Conservation (phyloP, 305 asterid species). For the Solanum aculeatissimum region DNA sequence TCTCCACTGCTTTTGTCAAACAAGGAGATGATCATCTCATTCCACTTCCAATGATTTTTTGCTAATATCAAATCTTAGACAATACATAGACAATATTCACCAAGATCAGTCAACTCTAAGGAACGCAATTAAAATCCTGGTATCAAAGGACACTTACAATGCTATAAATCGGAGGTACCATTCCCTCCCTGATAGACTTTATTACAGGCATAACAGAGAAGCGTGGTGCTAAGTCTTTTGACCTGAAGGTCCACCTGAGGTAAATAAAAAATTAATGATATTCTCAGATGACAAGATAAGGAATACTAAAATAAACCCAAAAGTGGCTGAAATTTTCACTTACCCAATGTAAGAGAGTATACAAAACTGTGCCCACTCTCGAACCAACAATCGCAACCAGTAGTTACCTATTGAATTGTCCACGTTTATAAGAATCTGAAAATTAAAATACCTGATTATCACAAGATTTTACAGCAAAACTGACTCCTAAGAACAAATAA, state of each 20-base stretch:
- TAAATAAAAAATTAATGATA: background rate
- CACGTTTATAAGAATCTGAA: conserved; percentile 58
- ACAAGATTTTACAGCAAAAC: background rate
- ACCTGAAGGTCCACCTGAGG: conserved; percentile 77
- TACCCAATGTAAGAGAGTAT: conserved; percentile 75
- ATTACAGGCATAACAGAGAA: conserved; percentile 67
- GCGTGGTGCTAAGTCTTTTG: conserved; percentile 56
- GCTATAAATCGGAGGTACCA: conserved; percentile 84
- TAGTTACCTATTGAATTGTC: conserved; percentile 46
- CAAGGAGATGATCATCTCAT: background rate
- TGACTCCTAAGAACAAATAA: background rate
- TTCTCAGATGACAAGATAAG: background rate
- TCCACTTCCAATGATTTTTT: background rate
- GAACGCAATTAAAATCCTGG: background rate
- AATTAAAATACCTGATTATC: conserved; percentile 1
- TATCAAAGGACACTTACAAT: conserved; percentile 41
- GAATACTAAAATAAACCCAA: background rate
- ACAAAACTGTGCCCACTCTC: conserved; percentile 78
- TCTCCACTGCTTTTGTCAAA: background rate
- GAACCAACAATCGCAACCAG: conserved; percentile 68
- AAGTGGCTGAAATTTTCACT: background rate
- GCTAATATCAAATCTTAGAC: background rate
- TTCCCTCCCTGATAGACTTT: conserved; percentile 29
- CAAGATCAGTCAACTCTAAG: background rate
- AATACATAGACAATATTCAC: background rate